phyloP scores from a whole-genome alignment of 148 eudicot genomes.

The Chenopodium album region DNA sequence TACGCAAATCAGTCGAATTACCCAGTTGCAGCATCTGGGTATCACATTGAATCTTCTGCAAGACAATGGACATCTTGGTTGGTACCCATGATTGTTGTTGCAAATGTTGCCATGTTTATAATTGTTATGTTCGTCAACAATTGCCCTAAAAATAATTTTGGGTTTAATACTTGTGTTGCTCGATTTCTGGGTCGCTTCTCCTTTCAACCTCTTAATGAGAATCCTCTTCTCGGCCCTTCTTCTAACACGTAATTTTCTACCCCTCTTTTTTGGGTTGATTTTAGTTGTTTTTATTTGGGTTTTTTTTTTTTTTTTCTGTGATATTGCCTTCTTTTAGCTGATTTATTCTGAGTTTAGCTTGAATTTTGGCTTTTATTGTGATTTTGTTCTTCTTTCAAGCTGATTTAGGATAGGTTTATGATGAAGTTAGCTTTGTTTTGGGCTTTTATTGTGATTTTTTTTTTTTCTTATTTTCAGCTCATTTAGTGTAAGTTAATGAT shows the following conservation, averaged over 20 bases:
- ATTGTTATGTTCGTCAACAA: slow-evolving; percentile 71
- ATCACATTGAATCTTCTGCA: slow-evolving; percentile 38
- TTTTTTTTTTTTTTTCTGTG: neutral
- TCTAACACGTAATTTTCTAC: slow-evolving; percentile 49
- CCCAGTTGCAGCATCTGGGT: slow-evolving; percentile 3
- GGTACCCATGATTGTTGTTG: slow-evolving; percentile 79
- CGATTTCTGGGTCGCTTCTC: slow-evolving; percentile 57
- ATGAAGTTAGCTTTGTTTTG: too few relatives aligned
- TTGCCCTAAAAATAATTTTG: slow-evolving; percentile 63
- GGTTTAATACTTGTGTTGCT: slow-evolving; percentile 54
- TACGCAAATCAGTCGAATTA: slow-evolving; percentile 14
- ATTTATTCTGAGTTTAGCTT: too few relatives aligned
- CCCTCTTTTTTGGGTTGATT: neutral
- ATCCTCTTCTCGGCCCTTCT: slow-evolving; percentile 88
- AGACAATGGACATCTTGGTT: slow-evolving; percentile 90
- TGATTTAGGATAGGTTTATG: too few relatives aligned
- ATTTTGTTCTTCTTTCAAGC: too few relatives aligned
- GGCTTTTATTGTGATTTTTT: too few relatives aligned
- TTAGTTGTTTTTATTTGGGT: neutral
- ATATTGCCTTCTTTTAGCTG: too few relatives aligned
- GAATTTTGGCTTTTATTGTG: too few relatives aligned
- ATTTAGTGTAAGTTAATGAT: too few relatives aligned
- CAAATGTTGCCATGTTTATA: slow-evolving; percentile 68
- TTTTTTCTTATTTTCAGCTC: too few relatives aligned
- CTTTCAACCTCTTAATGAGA: slow-evolving; percentile 69